Conservation (phyloP, 305 asterid genomes). For the Fraxinus baroniana region DNA sequence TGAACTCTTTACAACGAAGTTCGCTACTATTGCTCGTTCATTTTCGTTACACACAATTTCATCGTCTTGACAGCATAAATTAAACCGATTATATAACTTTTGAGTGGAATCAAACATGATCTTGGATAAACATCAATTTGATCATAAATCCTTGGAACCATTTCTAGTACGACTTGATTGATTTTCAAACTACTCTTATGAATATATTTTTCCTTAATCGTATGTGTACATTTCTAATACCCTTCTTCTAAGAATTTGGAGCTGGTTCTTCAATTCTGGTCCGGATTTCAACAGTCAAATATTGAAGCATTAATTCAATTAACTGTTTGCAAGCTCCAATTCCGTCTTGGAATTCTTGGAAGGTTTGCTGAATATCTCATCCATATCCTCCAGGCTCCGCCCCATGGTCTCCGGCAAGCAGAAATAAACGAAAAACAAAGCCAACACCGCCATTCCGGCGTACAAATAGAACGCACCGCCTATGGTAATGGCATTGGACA, state of each 20-base stretch:
- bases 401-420: slow-evolving; percentile 78
- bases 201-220: background rate
- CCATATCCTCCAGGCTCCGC: slow-evolving; percentile 73
- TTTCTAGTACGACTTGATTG: background rate
- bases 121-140: background rate
- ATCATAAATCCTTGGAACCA: background rate
- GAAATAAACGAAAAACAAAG: slow-evolving; percentile 52
- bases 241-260: background rate
- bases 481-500: slow-evolving; percentile 51
- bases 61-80: background rate
- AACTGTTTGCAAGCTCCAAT: slow-evolving; percentile 18
- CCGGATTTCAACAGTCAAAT: background rate
- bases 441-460: slow-evolving; percentile 45
- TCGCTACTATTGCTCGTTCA: background rate
- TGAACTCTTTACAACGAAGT: background rate
- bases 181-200: background rate
- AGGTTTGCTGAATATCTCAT: slow-evolving; percentile 42
- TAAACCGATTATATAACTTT: too few species aligned
- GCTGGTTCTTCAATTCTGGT: background rate
- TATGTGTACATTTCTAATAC: too few species aligned
- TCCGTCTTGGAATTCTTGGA: slow-evolving; percentile 1
- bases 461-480: slow-evolving; percentile 69
- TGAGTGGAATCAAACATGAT: background rate
- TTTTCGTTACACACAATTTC: background rate
- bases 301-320: background rate